A percentile compares a stretch with the other conserved stretches of the same genome.
phyloP scores from a whole-genome alignment of 2,329 filamentous ascomycete genomes.

The Alternaria angustiovoidea region DNA sequence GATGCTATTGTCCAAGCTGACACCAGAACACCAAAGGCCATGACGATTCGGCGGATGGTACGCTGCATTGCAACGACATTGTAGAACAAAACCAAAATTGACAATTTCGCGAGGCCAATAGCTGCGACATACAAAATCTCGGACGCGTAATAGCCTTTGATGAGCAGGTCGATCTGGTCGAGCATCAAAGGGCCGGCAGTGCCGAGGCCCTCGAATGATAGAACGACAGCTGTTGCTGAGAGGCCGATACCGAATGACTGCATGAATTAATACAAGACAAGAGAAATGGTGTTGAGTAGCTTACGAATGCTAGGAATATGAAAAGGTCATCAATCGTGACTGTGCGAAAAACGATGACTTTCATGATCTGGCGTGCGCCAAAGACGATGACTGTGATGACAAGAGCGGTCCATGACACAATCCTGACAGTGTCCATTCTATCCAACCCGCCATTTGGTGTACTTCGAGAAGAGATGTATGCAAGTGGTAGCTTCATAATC shows the following conservation, averaged over 20 bases:
- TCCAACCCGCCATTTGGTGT: conserved; percentile 18
- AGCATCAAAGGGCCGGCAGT: conserved; percentile 21
- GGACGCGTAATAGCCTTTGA: conserved; percentile 45
- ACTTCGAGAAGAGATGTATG: conserved; percentile 14
- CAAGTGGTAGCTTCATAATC: conserved; percentile 27
- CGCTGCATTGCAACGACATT: conserved; percentile 29
- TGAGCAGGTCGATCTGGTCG: conserved; percentile 30
- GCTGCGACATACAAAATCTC: conserved; percentile 45
- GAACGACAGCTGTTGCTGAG: conserved; percentile 34
- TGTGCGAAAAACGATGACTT: conserved; percentile 34
- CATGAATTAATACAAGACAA: conserved; percentile 12
- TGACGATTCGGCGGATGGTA: conserved; percentile 28
- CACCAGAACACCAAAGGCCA: conserved; percentile 34
- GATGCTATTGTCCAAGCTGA: conserved; percentile 39
- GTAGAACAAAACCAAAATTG: conserved; percentile 40
- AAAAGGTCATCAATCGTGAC: conserved; percentile 40
- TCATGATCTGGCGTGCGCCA: conserved; percentile 37
- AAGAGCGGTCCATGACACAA: conserved; percentile 38
- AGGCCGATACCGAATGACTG: conserved; percentile 39
- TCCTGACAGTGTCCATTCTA: conserved; percentile 31
- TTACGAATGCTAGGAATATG: conserved; percentile 43
- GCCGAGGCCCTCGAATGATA: conserved; percentile 39
- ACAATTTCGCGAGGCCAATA: conserved; percentile 43
- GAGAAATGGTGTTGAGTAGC: neutral
- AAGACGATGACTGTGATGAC: conserved; percentile 35